Conservation (phyloP, 2,329 filamentous ascomycete genomes). For the Exophiala alcalophila region DNA sequence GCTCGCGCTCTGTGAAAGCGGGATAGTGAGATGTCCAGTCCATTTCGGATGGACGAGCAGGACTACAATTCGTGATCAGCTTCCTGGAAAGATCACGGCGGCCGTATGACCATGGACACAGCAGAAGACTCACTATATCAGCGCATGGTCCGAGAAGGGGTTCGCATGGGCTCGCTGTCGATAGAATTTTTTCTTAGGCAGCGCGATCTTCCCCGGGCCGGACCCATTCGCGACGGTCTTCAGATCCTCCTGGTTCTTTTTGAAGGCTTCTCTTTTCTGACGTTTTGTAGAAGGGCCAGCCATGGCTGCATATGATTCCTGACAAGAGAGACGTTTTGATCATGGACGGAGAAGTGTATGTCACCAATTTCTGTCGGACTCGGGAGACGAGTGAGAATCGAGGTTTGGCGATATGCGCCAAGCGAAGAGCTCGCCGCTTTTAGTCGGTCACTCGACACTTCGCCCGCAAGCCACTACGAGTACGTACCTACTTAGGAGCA, state of each 20-base stretch:
- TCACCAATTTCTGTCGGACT: too few species aligned
- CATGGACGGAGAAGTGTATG: too few species aligned
- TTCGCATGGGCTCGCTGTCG: conserved; percentile 95
- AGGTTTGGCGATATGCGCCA: too few species aligned
- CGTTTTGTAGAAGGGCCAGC: conserved; percentile 52
- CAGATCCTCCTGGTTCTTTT: conserved; percentile 44
- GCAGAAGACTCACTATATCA: conserved; percentile 69
- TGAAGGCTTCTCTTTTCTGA: conserved; percentile 65
- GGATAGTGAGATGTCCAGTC: conserved; percentile 87
- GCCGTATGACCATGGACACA: neutral
- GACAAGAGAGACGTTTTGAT: too few species aligned
- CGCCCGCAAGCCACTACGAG: too few species aligned
- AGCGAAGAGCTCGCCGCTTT: too few species aligned
- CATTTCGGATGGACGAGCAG: conserved; percentile 75
- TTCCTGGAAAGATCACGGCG: neutral
- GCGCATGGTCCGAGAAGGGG: conserved; percentile 89
- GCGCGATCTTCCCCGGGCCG: conserved; percentile 45
- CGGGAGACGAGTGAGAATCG: too few species aligned
- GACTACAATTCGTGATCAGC: too few species aligned
- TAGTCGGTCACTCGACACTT: too few species aligned
- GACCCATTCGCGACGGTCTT: conserved; percentile 25
- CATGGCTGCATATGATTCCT: too few species aligned
- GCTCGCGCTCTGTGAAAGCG: conserved; percentile 55
- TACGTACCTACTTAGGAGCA: too few species aligned
- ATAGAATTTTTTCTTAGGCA: conserved; percentile 95